Base-by-base conservation (phyloP, 169 alveolate species). In the Plasmodium gaboni region DNA sequence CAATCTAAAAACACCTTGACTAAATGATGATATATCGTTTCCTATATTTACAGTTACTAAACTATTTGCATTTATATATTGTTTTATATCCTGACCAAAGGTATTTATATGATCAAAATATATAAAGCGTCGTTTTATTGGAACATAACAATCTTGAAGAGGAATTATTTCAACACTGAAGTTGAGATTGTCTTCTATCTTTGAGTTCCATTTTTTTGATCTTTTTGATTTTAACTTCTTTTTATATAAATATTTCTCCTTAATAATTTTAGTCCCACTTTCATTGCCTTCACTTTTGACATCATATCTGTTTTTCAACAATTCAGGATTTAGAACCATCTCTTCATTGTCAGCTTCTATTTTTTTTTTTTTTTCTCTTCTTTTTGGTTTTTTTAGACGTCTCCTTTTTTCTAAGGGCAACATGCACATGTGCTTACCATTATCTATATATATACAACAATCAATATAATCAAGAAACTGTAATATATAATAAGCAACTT, bases 1-100 rank as follows among this genome's bases (percentile, higher is more conserved):
- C 97, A 97, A 94, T 44, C 99, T 90, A 93, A 94, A 97, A 38
- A 98, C 98, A 17, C 98, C 98, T 88, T 97, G 99, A 32, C 98
- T 96, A 64, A 92, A 96, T 65, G 96, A 98, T 3, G 98, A 93
- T 87, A 96, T 96, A 87, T 97, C 98, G 67, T 96, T 95, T 48
- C 97, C 97, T 15, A 97, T 76, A 60, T 86, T 86, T 6, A 86
- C 92, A 12, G 99, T 97, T 17, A 97, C 89, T 69, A 95, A 85
- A 15, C 98, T 98, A 46, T 83, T 72, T 15, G 97, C 98, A 42
- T 93, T 94, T 26, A 97, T 95, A 57, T 97, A 95, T 85, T 97
- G 99, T 74, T 93, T 94, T 63, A 97, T 96, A 76, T 97, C 99
- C 94, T 96, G 97, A 24, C 98, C 98, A 26, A 96, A 96, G 5